These are phyloP conservation scores for Rhodotorula glutinis DNA, from an alignment of 1,284 basidiomycete species.

Conservation along the genomic window DNA sequence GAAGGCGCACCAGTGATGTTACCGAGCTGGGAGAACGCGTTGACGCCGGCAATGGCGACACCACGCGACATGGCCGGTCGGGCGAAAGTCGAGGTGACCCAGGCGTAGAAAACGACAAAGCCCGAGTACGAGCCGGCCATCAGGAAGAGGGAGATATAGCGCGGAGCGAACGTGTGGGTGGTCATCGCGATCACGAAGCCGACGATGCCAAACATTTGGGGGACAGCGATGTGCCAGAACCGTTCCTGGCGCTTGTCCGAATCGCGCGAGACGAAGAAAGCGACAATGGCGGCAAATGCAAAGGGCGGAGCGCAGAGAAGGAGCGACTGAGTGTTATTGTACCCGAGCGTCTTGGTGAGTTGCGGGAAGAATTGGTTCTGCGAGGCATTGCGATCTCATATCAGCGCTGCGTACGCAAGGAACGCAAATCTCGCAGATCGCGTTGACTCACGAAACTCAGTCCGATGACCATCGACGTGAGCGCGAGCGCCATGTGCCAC, in stretches of 20 bases:
- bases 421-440: no score
- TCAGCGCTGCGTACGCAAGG: no score
- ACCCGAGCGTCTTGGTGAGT: constrained; percentile 6
- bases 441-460: constrained; percentile 51
- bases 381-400: no score
- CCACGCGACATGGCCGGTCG: constrained; percentile 50
- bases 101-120: constrained; percentile 46
- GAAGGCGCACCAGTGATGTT: constrained; percentile 42
- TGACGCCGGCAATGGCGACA: constrained; percentile 49
- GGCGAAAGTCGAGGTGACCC: constrained; percentile 48
- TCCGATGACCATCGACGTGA: constrained; percentile 52
- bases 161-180: constrained; percentile 46
- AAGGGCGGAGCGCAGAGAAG: constrained; percentile 50
- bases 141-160: constrained; percentile 55
- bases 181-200: constrained; percentile 56
- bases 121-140: constrained; percentile 60
- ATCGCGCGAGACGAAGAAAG: constrained; percentile 63
- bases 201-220: constrained; percentile 50
- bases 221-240: constrained; percentile 45
- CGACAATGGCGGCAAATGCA: constrained; percentile 46
- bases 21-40: constrained; percentile 48
- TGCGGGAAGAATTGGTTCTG: constrained; percentile 20
- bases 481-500: constrained; percentile 41
- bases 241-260: constrained; percentile 59
- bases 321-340: constrained; percentile 46